Evolutionary conservation across 2,329 filamentous ascomycete species (phyloP).

Genomic region (Nigrospora osmanthi): DNA sequence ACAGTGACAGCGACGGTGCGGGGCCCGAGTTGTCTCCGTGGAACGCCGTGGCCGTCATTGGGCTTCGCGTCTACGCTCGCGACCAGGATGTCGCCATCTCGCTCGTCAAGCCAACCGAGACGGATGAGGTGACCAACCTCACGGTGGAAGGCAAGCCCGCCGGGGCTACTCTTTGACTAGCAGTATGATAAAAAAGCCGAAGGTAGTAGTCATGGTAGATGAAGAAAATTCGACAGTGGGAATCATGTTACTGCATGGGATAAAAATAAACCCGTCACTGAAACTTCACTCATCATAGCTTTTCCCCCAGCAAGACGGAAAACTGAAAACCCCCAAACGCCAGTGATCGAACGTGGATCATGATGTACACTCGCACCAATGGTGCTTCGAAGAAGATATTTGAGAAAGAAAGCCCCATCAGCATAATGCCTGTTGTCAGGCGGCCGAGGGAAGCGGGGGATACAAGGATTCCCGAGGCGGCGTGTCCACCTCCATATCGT

Average conservation of each 20-base stretch:
- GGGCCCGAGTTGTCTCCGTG: constrained; percentile 31
- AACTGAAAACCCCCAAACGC: too few relatives aligned
- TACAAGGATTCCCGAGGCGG: constrained; percentile 26
- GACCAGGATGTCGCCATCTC: constrained; percentile 5
- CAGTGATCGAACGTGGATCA: not conserved
- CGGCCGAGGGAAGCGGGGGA: constrained; percentile 19
- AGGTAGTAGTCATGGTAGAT: too few relatives aligned
- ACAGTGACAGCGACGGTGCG: not conserved
- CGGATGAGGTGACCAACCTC: constrained; percentile 4
- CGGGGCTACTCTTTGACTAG: constrained; percentile 3
- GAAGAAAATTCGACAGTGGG: too few relatives aligned
- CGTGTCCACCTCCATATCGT: constrained; percentile 23
- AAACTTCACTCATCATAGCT: too few relatives aligned
- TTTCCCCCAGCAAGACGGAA: too few relatives aligned
- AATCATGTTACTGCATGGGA: too few relatives aligned
- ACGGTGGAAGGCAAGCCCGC: constrained; percentile 4
- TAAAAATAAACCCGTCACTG: too few relatives aligned
- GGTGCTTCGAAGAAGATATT: not conserved
- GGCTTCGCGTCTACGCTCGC: constrained; percentile 43
- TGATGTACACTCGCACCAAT: not conserved
- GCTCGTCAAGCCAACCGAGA: constrained; percentile 1
- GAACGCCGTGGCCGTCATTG: constrained; percentile 53
- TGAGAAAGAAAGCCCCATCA: not conserved
- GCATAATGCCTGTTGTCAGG: not conserved
- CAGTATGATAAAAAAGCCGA: too few relatives aligned